These are phyloP conservation scores for Claviceps paspali DNA, from an alignment of 2,329 filamentous ascomycete species.

Conservation along the genomic window DNA sequence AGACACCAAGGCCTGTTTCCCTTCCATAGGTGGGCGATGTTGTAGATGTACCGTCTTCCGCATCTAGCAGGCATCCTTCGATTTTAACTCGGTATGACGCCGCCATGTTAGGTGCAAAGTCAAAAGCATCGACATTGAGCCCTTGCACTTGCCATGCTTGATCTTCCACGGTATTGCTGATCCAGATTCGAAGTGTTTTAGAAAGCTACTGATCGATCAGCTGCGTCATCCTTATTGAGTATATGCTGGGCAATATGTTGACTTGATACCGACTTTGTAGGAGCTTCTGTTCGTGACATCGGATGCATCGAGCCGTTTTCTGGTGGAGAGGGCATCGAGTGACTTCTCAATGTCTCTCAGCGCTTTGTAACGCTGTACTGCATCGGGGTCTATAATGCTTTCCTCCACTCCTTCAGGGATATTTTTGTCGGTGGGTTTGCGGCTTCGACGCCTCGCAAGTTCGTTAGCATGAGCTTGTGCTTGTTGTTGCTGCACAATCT, in stretches of 20 bases:
- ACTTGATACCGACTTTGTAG: constrained; percentile 37
- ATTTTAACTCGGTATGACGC: constrained; percentile 84
- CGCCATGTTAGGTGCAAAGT: constrained; percentile 62
- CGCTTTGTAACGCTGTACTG: constrained; percentile 66
- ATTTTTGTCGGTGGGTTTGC: constrained; percentile 88
- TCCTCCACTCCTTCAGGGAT: constrained; percentile 83
- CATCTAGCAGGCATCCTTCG: constrained; percentile 69
- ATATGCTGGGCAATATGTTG: not conserved
- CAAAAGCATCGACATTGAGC: constrained; percentile 59
- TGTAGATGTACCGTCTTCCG: constrained; percentile 27
- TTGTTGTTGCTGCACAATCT: constrained; percentile 36
- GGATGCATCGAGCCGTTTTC: constrained; percentile 73
- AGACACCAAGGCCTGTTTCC: not conserved
- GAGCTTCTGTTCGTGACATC: constrained; percentile 32
- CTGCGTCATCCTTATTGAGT: not conserved
- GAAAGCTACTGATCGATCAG: constrained; percentile 37
- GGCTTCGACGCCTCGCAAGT: constrained; percentile 62
- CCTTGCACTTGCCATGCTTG: constrained; percentile 76
- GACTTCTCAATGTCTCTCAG: constrained; percentile 76
- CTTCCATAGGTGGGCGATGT: not conserved
- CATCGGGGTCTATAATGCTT: constrained; percentile 59
- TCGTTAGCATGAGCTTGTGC: constrained; percentile 41
- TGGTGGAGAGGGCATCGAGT: constrained; percentile 83
- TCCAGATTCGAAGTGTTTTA: constrained; percentile 81
- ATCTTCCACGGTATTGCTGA: constrained; percentile 86